Evolutionary conservation across 2,329 filamentous ascomycete genomes (phyloP).

Genomic region (Diatrype stigma): DNA sequence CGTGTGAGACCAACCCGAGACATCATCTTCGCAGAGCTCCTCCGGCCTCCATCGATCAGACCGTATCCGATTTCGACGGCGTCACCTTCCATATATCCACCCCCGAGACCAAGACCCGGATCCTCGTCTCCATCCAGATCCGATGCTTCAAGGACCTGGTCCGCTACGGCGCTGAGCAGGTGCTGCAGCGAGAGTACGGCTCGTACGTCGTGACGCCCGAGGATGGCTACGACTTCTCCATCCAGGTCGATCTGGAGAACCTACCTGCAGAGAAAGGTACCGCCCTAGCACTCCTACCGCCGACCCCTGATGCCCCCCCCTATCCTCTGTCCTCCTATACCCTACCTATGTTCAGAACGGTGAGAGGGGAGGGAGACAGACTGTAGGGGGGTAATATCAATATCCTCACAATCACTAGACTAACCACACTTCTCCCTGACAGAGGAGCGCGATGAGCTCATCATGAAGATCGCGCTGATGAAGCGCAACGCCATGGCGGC

Average conservation of each 20-base stretch:
- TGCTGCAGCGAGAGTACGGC: conserved; percentile 92
- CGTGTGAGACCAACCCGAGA: too few relatives aligned
- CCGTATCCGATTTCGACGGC: conserved; percentile 97
- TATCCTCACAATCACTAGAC: background rate
- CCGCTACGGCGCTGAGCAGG: conserved; percentile 85
- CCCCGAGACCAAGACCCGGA: conserved; percentile 87
- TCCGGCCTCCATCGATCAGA: conserved; percentile 90
- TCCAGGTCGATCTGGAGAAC: conserved; percentile 82
- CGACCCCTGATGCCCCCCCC: too few relatives aligned
- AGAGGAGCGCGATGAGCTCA: conserved; percentile 83
- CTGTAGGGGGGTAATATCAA: background rate
- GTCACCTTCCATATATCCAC: conserved; percentile 99
- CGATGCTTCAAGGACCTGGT: conserved; percentile 92
- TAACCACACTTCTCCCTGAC: conserved; percentile 2
- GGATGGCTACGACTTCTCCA: conserved; percentile 91
- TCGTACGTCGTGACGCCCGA: conserved; percentile 85
- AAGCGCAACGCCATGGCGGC: conserved; percentile 99
- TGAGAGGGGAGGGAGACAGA: background rate
- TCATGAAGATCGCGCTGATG: conserved; percentile 81
- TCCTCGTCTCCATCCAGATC: conserved; percentile 90
- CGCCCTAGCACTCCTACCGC: too few relatives aligned
- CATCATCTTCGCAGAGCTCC: conserved; percentile 62
- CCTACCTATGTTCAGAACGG: too few relatives aligned
- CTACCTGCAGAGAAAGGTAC: conserved; percentile 79
- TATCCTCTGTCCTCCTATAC: too few relatives aligned